Base-by-base conservation (phyloP, 2,329 filamentous ascomycete species). In the Didymella lethalis region DNA sequence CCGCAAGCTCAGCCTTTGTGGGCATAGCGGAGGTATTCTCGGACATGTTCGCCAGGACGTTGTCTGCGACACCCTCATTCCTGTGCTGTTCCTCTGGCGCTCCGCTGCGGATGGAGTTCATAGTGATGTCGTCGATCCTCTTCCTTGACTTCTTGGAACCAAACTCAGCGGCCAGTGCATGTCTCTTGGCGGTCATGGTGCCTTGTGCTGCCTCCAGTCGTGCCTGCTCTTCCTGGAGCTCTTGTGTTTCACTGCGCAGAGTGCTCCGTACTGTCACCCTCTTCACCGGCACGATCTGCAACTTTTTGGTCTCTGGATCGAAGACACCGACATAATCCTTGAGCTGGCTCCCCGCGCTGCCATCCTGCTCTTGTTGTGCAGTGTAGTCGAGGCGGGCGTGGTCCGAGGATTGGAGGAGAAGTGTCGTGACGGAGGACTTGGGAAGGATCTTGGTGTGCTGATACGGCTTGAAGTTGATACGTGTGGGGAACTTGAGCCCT, bases 121-220 rank as follows among this genome's bases (percentile, higher is more conserved):
- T 84, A 2, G 87, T 87, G 63, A 85, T 83, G 55, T 88, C 85
- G 28, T 84, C 82, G 66, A 95, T 87, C 1, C 87, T 89, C 79
- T 93, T 94, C 82, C 88, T 90, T 23, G 91, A 90, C 78, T 93
- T 94, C 81, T 91, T 93, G 26, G 91, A 94, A 75, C 92, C 92
- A 70, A 96, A 96, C 31, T 89, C 87, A 68, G 90, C 84, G 40
- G 90, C 90, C 12, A 96, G 86, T 2, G 88, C 86, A 67, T 87
- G 88, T 66, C 86, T 86, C 71, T 85, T 85, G 28, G 89, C 85
- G 68, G 84, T 79, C 69, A 84, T 84, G 44, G 64, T 77, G 56
- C 55, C 68, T 58, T 66, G 72, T 8, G 61, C 66, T 11, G 68
- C 70, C 1, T 74, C 70, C 5, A 69, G 45, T n/a, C 59, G 54